These are phyloP conservation scores for Pyropia yezoensis DNA, from an alignment of 23 red algal species.

Conservation along the genomic window DNA sequence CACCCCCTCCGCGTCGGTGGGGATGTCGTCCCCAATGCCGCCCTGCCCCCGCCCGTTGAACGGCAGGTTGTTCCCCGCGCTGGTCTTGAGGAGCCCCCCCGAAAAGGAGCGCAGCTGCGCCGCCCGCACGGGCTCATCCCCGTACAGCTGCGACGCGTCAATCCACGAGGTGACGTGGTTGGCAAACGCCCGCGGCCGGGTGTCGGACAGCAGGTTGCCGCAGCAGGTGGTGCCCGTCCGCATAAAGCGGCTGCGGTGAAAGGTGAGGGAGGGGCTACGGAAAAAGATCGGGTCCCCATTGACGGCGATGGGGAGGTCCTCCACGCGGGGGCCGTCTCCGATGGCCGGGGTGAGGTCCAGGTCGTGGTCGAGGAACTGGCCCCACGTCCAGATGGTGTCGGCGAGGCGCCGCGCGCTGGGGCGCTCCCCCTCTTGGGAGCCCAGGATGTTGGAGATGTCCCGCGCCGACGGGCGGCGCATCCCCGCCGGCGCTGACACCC, in stretches of 20 bases:
- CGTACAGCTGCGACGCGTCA: slow-evolving; percentile 27
- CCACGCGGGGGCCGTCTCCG: no score
- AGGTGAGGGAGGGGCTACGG: no score
- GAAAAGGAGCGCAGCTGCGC: slow-evolving; percentile 15
- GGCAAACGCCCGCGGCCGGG: background rate
- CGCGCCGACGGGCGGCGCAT: slow-evolving; percentile 11
- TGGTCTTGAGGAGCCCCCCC: slow-evolving; percentile 20
- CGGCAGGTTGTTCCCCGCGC: slow-evolving; percentile 19
- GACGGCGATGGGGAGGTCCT: no score
- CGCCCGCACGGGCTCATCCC: slow-evolving; percentile 2
- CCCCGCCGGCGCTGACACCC: background rate
- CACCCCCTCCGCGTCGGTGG: background rate
- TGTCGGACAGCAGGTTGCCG: no score
- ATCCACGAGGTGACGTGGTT: slow-evolving; percentile 12
- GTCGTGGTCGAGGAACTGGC: slow-evolving; percentile 62
- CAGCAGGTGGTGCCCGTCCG: no score
- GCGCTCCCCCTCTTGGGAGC: slow-evolving; percentile 8
- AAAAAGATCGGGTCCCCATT: no score
- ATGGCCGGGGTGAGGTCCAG: slow-evolving; percentile 34
- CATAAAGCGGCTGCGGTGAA: no score
- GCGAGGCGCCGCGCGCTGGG: slow-evolving; percentile 14
- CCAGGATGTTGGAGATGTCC: slow-evolving; percentile 29
- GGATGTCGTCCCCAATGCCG: background rate
- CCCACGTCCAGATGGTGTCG: slow-evolving; percentile 14
- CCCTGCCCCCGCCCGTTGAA: slow-evolving; percentile 21